Evolutionary conservation across 805 yeast genomes (phyloP), one percentile per base, ranked within the genome.

Genomic region (Lachancea waltii): DNA sequence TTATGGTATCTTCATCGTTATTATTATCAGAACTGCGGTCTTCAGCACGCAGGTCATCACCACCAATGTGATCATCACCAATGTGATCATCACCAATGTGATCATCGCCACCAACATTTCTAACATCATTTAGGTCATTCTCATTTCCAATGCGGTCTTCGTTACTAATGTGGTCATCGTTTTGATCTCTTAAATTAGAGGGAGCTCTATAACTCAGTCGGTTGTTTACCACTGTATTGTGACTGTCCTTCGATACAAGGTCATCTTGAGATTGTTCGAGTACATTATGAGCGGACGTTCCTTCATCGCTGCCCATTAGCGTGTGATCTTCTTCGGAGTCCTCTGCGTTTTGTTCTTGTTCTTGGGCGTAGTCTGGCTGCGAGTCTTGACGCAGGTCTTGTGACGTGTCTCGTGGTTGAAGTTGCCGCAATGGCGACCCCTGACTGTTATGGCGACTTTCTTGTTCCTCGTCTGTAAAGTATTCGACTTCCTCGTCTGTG

Each of bases 401-500:
- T 22, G 20, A 22, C 14, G 23, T 21, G 18, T 11, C 19, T 15
- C 10, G 30, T 4, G 15, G 29, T 20, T 26, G 33, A 13, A 26
- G 23, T 16, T 42, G 42, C 29, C 32, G 42, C 32, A 13, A 11
- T 7, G 13, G 10, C 10, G 13, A 13, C 13, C 26, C 13, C 26
- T 23, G 26, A 4, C 36, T 15, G 22, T 16, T 16, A 24, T 33
- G 10, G 10, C 35, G 41, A 3, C 10, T 26, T 32, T 23, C 30
- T 7, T 35, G 28, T 13, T 33, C 36, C 18, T 35, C 36, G 39
- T 64, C 61, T 15, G 67, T 63, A 42, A 65, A 64, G n/a, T 58
- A 53, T 13, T 68, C 72, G 1, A 63, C 72, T 41, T 65, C 70
- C 35, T 65, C 70, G 37, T 63, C 70, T 4, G 52, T 46, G 13